Percentiles rank a stretch among this genome's conserved stretches.
phyloP scores from a whole-genome alignment of 1,284 basidiomycete genomes.

The Sutorius eximius region DNA sequence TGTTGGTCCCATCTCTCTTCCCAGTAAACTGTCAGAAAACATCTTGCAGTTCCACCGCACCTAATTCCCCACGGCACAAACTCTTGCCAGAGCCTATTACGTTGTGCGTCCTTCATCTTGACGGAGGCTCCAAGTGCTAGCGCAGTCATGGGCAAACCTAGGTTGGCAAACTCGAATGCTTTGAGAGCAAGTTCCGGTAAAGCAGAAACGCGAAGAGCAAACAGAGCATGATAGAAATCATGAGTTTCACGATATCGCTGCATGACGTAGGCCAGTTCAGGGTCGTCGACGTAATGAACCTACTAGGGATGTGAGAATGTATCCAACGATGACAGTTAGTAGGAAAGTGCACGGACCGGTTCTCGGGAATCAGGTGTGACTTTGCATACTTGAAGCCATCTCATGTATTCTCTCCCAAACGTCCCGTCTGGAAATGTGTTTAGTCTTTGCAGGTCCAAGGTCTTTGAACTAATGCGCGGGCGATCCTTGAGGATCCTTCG shows the following conservation, averaged over 20 bases:
- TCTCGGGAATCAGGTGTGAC: slow-evolving; percentile 96
- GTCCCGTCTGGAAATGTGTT: slow-evolving; percentile 74
- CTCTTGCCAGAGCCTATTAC: slow-evolving; percentile 65
- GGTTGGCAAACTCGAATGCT: slow-evolving; percentile 92
- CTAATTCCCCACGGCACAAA: slow-evolving; percentile 91
- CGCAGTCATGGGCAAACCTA: slow-evolving; percentile 86
- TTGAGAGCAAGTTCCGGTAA: slow-evolving; percentile 96
- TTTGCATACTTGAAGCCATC: slow-evolving; percentile 87
- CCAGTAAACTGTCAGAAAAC: slow-evolving; percentile 93
- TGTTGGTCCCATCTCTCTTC: slow-evolving; percentile 91
- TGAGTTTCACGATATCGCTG: slow-evolving; percentile 98
- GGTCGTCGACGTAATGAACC: slow-evolving; percentile 94
- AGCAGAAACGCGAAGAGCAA: slow-evolving; percentile 85
- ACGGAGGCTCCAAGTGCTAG: slow-evolving; percentile 51
- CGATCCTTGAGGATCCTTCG: slow-evolving; percentile 80
- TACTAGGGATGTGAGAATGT: slow-evolving; percentile 33
- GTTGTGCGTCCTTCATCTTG: slow-evolving; percentile 57
- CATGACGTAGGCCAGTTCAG: slow-evolving; percentile 95
- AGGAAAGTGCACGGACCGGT: slow-evolving; percentile 56
- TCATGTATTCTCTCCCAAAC: slow-evolving; percentile 85
- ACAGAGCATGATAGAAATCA: slow-evolving; percentile 92
- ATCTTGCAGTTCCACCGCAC: slow-evolving; percentile 72
- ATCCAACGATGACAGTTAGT: not conserved
- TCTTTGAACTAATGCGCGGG: slow-evolving; percentile 79
- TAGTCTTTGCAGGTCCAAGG: slow-evolving; percentile 73